Evolutionary conservation across 139 green algal genomes (phyloP).

Genomic region (Closterium sp.): DNA sequence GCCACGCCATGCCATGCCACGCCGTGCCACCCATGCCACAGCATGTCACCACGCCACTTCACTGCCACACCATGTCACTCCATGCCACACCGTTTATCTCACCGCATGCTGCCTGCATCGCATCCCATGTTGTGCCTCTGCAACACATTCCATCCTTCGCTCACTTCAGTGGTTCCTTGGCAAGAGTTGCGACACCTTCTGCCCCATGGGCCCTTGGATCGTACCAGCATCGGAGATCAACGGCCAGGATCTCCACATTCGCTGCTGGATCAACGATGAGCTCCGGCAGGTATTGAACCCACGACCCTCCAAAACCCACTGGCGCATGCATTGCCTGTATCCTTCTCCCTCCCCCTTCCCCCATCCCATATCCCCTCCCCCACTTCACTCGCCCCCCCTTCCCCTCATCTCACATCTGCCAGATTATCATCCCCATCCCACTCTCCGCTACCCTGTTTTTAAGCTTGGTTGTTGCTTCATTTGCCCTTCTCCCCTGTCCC

Average conservation of each 20-base stretch:
- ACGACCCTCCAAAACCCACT: not conserved
- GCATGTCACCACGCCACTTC: too few relatives aligned
- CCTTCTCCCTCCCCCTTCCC: too few relatives aligned
- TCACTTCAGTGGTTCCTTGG: constrained; percentile 42
- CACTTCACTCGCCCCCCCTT: not conserved
- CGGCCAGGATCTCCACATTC: constrained; percentile 27
- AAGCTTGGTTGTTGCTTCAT: too few relatives aligned
- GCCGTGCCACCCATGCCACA: too few relatives aligned
- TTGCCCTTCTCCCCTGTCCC: too few relatives aligned
- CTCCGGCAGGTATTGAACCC: constrained; percentile 29
- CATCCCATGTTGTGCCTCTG: too few relatives aligned
- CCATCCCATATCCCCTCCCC: not conserved
- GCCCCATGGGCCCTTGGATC: constrained; percentile 50
- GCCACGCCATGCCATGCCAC: too few relatives aligned
- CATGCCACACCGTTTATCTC: not conserved
- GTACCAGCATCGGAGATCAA: constrained; percentile 22
- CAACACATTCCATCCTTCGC: not conserved
- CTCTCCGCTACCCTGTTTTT: too few relatives aligned
- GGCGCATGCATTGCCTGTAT: not conserved
- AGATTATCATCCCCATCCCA: not conserved
- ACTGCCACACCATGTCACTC: too few relatives aligned
- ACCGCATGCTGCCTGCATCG: not conserved
- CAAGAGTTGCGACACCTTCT: constrained; percentile 46
- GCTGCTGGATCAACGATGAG: constrained; percentile 50
- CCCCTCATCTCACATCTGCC: not conserved